Evolutionary conservation across 257 asterid species (phyloP), one percentile per base, ranked within the genome.

Genomic region (Striga asiatica): DNA sequence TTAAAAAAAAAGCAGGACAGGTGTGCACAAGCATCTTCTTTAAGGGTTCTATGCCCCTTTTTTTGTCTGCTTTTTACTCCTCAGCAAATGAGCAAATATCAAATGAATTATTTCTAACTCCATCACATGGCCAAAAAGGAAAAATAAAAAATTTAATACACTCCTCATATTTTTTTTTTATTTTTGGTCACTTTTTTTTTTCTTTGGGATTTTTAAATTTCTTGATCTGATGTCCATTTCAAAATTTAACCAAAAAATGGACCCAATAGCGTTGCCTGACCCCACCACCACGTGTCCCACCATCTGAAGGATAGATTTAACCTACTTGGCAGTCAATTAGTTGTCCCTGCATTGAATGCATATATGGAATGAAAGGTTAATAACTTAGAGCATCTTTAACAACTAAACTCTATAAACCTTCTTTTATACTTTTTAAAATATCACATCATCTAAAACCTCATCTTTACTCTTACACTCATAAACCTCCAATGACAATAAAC

Each of bases 321-420:
- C n/a, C 54, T 52, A 35, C 39, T 24, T 56, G 37, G 56, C 64
- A 64, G 71, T 54, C 24, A 61, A 60, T 50, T 76, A 52, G 75
- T 76, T 59, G 50, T 39, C 23, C 23, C 19, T 24, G 71, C 78
- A 73, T 67, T 77, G 17, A 75, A 38, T 67, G 64, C 19, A 68
- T 69, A 75, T 61, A 64, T 66, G 80, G 60, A 71, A 54, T 38
- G 45, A 54, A 50, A 23, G 35, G 35, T 29, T 29, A 29, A 29
- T n/a, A n/a, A n/a, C n/a, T n/a, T n/a, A n/a, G n/a, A n/a, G n/a
- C n/a, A n/a, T n/a, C n/a, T n/a, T n/a, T n/a, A n/a, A n/a, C n/a
- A n/a, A n/a, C n/a, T n/a, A n/a, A n/a, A n/a, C n/a, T n/a, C n/a
- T n/a, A n/a, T n/a, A n/a, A n/a, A n/a, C n/a, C n/a, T n/a, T n/a